Percentiles rank a stretch among this genome's conserved stretches.
These are phyloP conservation scores for Ilex asprella DNA, from an alignment of 257 asterid species.

Conservation along the genomic window DNA sequence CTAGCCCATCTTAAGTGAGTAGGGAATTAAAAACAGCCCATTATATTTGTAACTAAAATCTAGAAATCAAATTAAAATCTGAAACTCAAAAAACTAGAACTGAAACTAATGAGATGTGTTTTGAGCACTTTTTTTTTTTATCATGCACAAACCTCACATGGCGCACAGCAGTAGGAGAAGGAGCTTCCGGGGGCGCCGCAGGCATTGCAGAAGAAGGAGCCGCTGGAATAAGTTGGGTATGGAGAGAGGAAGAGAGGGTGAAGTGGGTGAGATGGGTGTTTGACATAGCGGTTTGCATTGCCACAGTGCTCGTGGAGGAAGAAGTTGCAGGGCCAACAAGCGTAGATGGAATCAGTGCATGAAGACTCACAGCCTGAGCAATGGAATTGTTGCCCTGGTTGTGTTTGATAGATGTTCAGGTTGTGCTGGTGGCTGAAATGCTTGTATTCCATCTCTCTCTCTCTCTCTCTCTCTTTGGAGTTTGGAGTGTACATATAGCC, in stretches of 20 bases:
- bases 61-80: too few species aligned
- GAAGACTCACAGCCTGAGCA: conserved; percentile 53
- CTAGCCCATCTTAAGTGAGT: too few species aligned
- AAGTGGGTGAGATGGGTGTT: conserved; percentile 46
- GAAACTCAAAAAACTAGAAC: too few species aligned
- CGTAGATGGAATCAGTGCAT: conserved; percentile 43
- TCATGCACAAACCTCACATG: conserved; percentile 29
- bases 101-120: too few species aligned
- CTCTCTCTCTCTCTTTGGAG: not conserved
- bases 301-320: conserved; percentile 76
- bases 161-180: conserved; percentile 47
- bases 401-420: conserved; percentile 32
- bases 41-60: too few species aligned
- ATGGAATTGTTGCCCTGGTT: conserved; percentile 35
- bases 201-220: conserved; percentile 46
- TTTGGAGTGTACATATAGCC: too few species aligned
- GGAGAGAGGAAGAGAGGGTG: conserved; percentile 58
- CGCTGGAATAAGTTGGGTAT: conserved; percentile 56
- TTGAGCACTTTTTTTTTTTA: too few species aligned
- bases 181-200: conserved; percentile 49
- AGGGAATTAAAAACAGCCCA: too few species aligned
- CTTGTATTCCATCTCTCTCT: conserved; percentile 31
- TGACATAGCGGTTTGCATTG: conserved; percentile 48
- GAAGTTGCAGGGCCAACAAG: conserved; percentile 56
- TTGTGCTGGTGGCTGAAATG: conserved; percentile 62